phyloP scores from a whole-genome alignment of 2,329 filamentous ascomycete genomes.

The Pseudogymnoascus sp. region DNA sequence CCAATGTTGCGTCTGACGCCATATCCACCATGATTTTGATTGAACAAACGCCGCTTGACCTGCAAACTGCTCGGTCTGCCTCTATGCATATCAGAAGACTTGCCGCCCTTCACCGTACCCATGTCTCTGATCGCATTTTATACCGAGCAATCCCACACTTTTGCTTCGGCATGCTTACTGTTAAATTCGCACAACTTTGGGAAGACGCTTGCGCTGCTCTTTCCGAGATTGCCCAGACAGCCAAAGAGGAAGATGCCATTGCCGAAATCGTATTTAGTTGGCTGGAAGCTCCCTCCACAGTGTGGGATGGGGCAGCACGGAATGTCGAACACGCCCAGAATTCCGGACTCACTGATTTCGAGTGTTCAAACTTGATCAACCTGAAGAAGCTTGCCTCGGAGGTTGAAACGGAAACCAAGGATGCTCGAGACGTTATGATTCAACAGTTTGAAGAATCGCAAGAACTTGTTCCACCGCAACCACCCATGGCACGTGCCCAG shows the following conservation, averaged over 20 bases:
- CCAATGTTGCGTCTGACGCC: slow-evolving; percentile 41
- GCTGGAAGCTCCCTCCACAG: slow-evolving; percentile 53
- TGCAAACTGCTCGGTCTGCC: slow-evolving; percentile 67
- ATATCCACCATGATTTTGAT: slow-evolving; percentile 64
- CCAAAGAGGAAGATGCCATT: slow-evolving; percentile 63
- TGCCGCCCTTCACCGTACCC: slow-evolving; percentile 45
- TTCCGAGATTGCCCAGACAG: slow-evolving; percentile 62
- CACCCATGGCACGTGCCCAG: slow-evolving; percentile 58
- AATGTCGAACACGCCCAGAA: slow-evolving; percentile 30
- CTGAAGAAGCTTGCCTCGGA: slow-evolving; percentile 45
- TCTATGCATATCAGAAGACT: slow-evolving; percentile 77
- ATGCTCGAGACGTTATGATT: slow-evolving; percentile 50
- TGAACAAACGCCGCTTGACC: slow-evolving; percentile 68
- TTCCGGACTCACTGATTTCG: slow-evolving; percentile 60
- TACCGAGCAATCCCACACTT: slow-evolving; percentile 68
- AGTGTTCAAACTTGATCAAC: slow-evolving; percentile 66
- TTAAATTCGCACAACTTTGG: slow-evolving; percentile 79
- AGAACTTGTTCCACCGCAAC: slow-evolving; percentile 39
- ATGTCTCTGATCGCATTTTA: slow-evolving; percentile 58
- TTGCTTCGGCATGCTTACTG: slow-evolving; percentile 80
- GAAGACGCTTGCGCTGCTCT: slow-evolving; percentile 71
- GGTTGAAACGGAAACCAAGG: slow-evolving; percentile 44
- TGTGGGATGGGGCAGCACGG: slow-evolving; percentile 39
- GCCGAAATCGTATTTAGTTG: slow-evolving; percentile 68
- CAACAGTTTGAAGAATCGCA: slow-evolving; percentile 58